Evolutionary conservation across 202 grass and related monocot genomes (phyloP), one percentile per base, ranked within the genome.

Genomic region (Digitaria exilis): DNA sequence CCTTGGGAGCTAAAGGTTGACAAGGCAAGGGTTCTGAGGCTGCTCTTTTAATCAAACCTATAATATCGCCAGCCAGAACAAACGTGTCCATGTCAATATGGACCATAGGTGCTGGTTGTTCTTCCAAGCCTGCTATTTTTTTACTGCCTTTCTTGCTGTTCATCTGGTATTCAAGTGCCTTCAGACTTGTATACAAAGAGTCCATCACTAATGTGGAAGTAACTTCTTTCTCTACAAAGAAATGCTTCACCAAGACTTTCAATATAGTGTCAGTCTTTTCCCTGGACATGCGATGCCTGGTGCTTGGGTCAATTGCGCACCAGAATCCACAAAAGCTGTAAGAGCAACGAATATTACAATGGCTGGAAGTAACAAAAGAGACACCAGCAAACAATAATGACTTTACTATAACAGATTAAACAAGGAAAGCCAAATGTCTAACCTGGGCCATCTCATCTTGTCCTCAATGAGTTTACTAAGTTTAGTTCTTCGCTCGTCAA

Each of bases 171-270:
- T 97, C 94, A 41, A 97, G 87, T 65, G 87, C 87, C 84, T 91
- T 93, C 74, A 91, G 71, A 46, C 91, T 90, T 19, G 88, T 94
- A 75, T 97, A 91, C 65, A 97, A 56, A 73, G 94, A 89, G 70
- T 94, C 94, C 94, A 97, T 97, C 73, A 97, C 91, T 71, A 97
- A 87, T 79, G 94, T 97, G 32, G 94, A 97, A 45, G 94, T 94
- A 59, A 97, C 94, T 71, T 97, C 94, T 89, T 97, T 97, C 76
- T 97, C 94, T 55, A 97, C 78, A 83, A 94, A 97, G 72, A 97
- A 94, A 76, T 97, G 94, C 69, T 97, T 97, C 61, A 97, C 91
- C 73, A 94, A 73, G 29, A 89, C 70, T 88, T 97, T 97, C 50
- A 97, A 31, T 75, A 97, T 84, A 69, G 77, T 84, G 65, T 84